Conservation (phyloP, 169 alveolate genomes). For the Cryptosporidium felis region DNA sequence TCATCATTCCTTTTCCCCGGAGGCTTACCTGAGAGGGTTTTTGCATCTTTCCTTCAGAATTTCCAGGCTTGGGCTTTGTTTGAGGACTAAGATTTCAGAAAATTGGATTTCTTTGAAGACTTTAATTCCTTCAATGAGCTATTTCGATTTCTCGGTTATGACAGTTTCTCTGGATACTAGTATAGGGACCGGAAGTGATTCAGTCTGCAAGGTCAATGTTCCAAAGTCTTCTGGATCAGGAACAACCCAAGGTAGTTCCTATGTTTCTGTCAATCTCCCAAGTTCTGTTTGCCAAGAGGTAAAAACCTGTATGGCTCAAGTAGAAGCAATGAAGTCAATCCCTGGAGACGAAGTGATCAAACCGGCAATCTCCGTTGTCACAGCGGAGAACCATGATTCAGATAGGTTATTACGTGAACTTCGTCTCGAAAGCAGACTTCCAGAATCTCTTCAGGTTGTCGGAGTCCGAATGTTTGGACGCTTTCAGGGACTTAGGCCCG, state of each 20-base stretch:
- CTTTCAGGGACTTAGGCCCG: slow-evolving; percentile 14
- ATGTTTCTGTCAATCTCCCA: neutral
- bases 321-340: slow-evolving; percentile 51
- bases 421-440: neutral
- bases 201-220: neutral
- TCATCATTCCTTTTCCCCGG: slow-evolving; percentile 48
- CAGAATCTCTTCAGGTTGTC: slow-evolving; percentile 2
- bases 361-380: slow-evolving; percentile 62
- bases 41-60: slow-evolving; percentile 50
- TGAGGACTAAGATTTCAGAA: slow-evolving; percentile 31
- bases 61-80: slow-evolving; percentile 42
- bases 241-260: neutral
- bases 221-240: slow-evolving; percentile 5
- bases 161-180: slow-evolving; percentile 18
- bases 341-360: slow-evolving; percentile 48
- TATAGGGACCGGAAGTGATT: neutral
- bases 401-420: slow-evolving; percentile 4
- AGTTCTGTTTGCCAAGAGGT: neutral
- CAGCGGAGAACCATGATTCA: slow-evolving; percentile 68
- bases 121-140: neutral
- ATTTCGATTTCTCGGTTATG: slow-evolving; percentile 45
- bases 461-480: slow-evolving; percentile 45
- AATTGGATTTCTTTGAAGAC: neutral
- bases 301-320: slow-evolving; percentile 22
- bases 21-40: slow-evolving; percentile 57